A percentile compares a stretch with the other conserved stretches of the same genome.
Conservation (phyloP, 768 basidiomycete species). For the Hysterangium stoloniferum region DNA sequence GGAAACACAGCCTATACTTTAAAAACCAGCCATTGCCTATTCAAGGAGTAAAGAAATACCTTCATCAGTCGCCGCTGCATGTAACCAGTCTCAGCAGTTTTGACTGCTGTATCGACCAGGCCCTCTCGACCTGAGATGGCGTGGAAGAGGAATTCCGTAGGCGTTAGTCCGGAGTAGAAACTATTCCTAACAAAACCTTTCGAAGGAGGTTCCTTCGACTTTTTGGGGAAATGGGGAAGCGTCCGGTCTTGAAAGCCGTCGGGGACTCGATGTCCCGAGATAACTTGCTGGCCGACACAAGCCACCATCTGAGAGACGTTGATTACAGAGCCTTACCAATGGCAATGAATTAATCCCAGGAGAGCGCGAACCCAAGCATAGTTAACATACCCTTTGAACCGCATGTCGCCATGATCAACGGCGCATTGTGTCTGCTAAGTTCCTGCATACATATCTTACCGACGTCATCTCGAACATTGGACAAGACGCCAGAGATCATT, state of each 20-base stretch:
- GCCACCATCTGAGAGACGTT: constrained; percentile 99
- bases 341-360: constrained; percentile 4
- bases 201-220: constrained; percentile 90
- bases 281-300: constrained; percentile 99
- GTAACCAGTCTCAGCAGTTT: constrained; percentile 99
- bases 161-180: constrained; percentile 85
- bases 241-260: constrained; percentile 99
- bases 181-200: constrained; percentile 98
- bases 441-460: constrained; percentile 98
- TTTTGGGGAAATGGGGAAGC: constrained; percentile 97
- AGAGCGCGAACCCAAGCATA: not conserved
- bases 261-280: constrained; percentile 94
- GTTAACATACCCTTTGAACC: constrained; percentile 84
- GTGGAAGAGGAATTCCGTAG: constrained; percentile 98
- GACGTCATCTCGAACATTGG: constrained; percentile 91
- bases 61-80: constrained; percentile 99
- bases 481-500: constrained; percentile 87
- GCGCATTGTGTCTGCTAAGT: constrained; percentile 94
- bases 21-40: not conserved
- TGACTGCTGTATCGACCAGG: constrained; percentile 98
- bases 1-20: not conserved
- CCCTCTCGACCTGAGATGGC: constrained; percentile 98
- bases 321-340: constrained; percentile 84
- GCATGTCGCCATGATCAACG: constrained; percentile 97
- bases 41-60: too few species aligned